Base-by-base conservation (phyloP, 225 moss, liverwort and hornwort species). In the Polytrichum commune region DNA sequence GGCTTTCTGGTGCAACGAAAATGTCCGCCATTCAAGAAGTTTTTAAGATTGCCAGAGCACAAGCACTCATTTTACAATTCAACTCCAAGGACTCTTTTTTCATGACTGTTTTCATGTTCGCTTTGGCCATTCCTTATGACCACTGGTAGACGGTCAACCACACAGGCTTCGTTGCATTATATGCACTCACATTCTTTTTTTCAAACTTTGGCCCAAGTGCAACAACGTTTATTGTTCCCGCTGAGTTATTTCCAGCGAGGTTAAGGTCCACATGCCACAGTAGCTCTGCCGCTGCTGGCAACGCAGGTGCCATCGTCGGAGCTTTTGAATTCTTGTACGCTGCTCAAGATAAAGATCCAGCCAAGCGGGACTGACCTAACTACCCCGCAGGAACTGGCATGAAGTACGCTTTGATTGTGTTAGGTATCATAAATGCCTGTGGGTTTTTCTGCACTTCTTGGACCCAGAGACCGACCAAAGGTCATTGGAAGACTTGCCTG, bases 381-480 rank as follows among this genome's bases (percentile, higher is more conserved):
- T 86, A 86, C 32, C 86, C 86, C 3, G 18, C 3, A 10, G 86
- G 86, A n/a, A 82, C 82, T 9, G 86, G 86, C n/a, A 69, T 86
- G 60, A 86, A 75, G 27, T 60, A 86, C 24, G 27, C 86, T 0
- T 82, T 86, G 8, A 23, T 86, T 18, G 2, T 86, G 27, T 28
- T 86, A 63, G 82, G 82, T 0, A 18, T 82, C 46, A 67, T 86
- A 79, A 86, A 80, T 27, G 25, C 74, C 38, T 63, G 74, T 0
- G 86, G 86, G 0, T 86, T 86, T 72, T 80, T 76, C 29, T 82
- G 77, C 70, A 86, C 86, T 2, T 86, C 77, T 67, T 86, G 82
- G 30, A 82, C 27, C 86, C 86, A 1, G 86, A 86, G 77, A 86
- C 86, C 19, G 82, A 86, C 18, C 82, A 82, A 0, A 77, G 82